Evolutionary conservation across 208 protist species (phyloP), one percentile per base, ranked within the genome.

Genomic region (Trypanosoma melophagium): DNA sequence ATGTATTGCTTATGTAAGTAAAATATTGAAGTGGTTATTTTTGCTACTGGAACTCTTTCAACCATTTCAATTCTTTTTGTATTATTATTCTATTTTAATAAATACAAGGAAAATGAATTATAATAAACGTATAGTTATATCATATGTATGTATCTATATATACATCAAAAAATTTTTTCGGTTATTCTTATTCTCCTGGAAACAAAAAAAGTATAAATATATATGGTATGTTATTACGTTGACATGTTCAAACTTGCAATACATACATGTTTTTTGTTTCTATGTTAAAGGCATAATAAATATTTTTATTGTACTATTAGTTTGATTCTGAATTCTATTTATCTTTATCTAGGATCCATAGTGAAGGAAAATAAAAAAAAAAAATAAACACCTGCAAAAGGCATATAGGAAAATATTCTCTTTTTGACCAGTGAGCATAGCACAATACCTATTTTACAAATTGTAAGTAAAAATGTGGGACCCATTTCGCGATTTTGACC

Each of bases 401-500:
- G 28, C 28, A 35, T 49, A 53, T 24, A 8, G 47, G 2, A 3
- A 19, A 51, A 24, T 53, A 53, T 21, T 53, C n/a, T 53, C 49
- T 53, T 7, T 28, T 24, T n/a, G 13, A 1, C 7, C 2, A 24
- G 40, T 3, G 49, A 25, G 3, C 25, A 42, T 10, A 40, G 22
- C 17, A 35, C 5, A 35, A 35, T 7, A 35, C 28, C 28, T 35
- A 1, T 35, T 35, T 35, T 51, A 52, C n/a, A 51, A 52, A 51
- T 7, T 38, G 1, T 21, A 63, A 12, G 45, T n/a, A 49, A 60
- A 42, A 28, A 79, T 79, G 74, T 79, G 74, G 74, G 74, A 80
- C 49, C 74, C 74, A 8, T 80, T 80, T 64, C 67, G 69, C 47
- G 74, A 80, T 47, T 25, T 80, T n/a, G 74, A 80, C 1, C 67